Base-by-base conservation (phyloP, 176 grass and related monocot species). In the Phragmites australis region DNA sequence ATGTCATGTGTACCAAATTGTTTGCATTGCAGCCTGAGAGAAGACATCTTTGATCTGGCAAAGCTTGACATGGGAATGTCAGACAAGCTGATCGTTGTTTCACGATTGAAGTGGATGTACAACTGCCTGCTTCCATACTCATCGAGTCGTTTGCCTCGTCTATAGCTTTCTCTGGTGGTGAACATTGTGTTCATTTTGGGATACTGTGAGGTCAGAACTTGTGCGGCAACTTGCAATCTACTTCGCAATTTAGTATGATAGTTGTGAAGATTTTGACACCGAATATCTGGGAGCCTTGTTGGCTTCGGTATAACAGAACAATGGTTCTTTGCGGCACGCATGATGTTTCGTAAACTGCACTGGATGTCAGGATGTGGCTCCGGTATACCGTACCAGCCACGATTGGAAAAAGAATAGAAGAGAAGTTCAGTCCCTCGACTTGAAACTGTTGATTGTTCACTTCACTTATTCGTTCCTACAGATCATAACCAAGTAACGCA, bases 41-140 rank as follows among this genome's bases (percentile, higher is more conserved):
- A 98, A 34, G 86, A 98, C 57, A 91, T 98, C 68, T 77, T 93
- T 72, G 86, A 94, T 76, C 83, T 98, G 70, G 89, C 90, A 23
- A 98, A 93, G 88, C 90, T 87, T 31, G 88, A 87, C 78, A 19
- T 89, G 47, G 75, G 56, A 44, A 83, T 81, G 43, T n/a, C 29
- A n/a, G 83, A 91, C 61, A 94, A 98, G 84, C 63, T 94, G 55
- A 63, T 63, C 21, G 70, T 93, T 44, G 80, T 88, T 30, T 91
- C 86, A 15, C 86, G 93, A 4, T 56, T 97, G 66, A 87, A 88
- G 58, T 81, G 80, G 66, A 98, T 94, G 79, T 98, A 98, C 16
- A 89, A 87, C 57, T 98, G 88, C 60, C 87, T 98, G 72, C 81
- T 90, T 70, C 90, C 88, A 85, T 89, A 76, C 15, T 44, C 76